Evolutionary conservation across 2,329 filamentous ascomycete species (phyloP).

Genomic region (Paramyrothecium sp.): DNA sequence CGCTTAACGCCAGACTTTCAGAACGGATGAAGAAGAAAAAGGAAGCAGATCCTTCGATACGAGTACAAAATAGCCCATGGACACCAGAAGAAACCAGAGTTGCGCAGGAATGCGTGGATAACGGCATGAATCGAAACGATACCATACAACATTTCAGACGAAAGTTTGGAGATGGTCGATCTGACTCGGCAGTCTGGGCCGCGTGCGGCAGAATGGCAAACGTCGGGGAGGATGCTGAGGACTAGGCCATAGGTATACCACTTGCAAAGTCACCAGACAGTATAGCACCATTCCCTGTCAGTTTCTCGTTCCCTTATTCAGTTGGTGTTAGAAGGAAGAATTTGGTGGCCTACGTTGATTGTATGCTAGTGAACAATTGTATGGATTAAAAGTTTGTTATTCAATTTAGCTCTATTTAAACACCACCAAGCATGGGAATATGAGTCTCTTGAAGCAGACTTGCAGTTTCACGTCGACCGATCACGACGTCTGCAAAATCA

Average conservation of each 20-base stretch:
- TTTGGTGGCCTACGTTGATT: background rate
- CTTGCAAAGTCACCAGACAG: background rate
- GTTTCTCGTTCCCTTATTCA: conserved; percentile 2
- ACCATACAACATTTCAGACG: background rate
- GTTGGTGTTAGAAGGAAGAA: conserved; percentile 1
- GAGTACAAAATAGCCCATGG: background rate
- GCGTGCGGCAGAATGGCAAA: background rate
- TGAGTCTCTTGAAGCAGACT: too few relatives aligned
- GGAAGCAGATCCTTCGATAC: background rate
- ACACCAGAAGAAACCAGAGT: background rate
- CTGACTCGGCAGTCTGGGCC: background rate
- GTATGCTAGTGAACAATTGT: background rate
- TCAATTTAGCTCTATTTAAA: background rate
- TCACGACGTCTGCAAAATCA: too few relatives aligned
- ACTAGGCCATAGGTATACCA: background rate
- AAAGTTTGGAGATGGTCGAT: background rate
- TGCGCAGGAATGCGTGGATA: background rate
- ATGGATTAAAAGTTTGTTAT: background rate
- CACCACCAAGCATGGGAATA: background rate
- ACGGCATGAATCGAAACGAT: background rate
- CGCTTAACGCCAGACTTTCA: background rate
- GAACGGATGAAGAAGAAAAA: background rate
- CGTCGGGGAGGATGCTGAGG: background rate
- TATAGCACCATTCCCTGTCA: background rate
- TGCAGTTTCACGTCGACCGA: too few relatives aligned